Base-by-base conservation (phyloP, 768 basidiomycete genomes). In the Mrakia gelida region DNA sequence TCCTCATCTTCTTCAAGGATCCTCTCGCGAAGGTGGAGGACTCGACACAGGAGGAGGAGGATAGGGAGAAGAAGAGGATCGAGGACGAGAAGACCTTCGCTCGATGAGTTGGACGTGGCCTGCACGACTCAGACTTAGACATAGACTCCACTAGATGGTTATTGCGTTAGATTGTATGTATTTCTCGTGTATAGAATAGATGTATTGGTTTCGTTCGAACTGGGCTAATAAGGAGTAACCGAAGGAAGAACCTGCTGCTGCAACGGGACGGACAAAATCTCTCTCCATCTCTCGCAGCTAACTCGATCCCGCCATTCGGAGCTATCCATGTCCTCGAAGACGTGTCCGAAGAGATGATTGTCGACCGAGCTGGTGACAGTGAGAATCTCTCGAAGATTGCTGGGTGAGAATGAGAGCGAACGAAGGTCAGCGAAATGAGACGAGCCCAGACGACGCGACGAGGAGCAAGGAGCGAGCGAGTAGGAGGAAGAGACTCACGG, bases 1-100 rank as follows among this genome's bases (percentile, higher is more conserved):
- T 70, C 21, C 21, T 70, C 21, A 38, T 70, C 21, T 70, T 70
- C 41, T 70, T 70, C 67, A 70, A 41, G 41, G 67, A 70, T 43
- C 67, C 67, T 15, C 41, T 70, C 34, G 67, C 34, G 67, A n/a
- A 23, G 38, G 23, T 70, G 67, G 38, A 70, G 67, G 67, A n/a
- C 26, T 34, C 23, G 41, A 11, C 34, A n/a, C n/a, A n/a, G 41
- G 67, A 41, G 7, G 34, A 41, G 16, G 67, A 70, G 10, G 13
- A 30, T 38, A 3, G 3, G 38, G 38, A 43, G 4, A 26, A 41
- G 67, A 45, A 18, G 67, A 41, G 34, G 67, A 38, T 41, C 18
- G 67, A 41, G 67, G 67, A 30, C 11, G 21, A 70, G 34, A 26
- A 43, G 67, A 43, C 26, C 34, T 59, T 26, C 23, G 26, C 59